Conservation (phyloP, 2,329 filamentous ascomycete species). For the Fusarium sp. region DNA sequence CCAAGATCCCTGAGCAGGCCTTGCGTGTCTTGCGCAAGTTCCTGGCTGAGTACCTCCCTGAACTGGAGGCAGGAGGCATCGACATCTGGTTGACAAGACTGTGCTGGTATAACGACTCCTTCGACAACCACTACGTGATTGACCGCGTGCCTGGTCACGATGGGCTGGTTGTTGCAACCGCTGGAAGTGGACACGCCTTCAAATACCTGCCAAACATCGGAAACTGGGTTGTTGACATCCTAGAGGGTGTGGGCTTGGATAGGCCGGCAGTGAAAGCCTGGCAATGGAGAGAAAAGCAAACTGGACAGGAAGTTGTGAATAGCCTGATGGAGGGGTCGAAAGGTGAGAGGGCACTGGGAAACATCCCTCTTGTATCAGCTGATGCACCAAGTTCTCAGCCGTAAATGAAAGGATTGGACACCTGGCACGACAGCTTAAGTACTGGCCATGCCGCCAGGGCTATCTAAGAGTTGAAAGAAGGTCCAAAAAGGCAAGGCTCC, state of each 20-base stretch:
- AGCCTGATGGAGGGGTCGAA: conserved; percentile 18
- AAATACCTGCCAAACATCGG: conserved; percentile 72
- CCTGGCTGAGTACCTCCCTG: conserved; percentile 56
- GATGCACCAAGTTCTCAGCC: neutral
- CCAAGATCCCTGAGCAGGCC: conserved; percentile 45
- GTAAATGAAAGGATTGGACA: no score
- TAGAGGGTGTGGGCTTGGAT: conserved; percentile 17
- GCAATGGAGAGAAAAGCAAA: conserved; percentile 8
- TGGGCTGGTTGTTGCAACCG: conserved; percentile 70
- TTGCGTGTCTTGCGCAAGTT: conserved; percentile 48
- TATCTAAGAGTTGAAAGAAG: no score
- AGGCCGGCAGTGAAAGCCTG: conserved; percentile 15
- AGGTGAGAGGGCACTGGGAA: neutral
- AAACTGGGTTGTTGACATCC: conserved; percentile 61
- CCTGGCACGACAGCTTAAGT: no score
- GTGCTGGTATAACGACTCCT: conserved; percentile 51
- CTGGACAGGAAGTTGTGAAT: conserved; percentile 1
- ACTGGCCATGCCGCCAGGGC: no score
- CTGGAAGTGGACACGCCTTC: conserved; percentile 72
- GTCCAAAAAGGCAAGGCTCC: no score
- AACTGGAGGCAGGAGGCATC: conserved; percentile 51
- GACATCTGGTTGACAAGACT: conserved; percentile 49
- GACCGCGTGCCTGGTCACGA: conserved; percentile 63
- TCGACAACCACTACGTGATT: conserved; percentile 50
- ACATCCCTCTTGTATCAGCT: neutral